Evolutionary conservation across 129 eudicot species (phyloP), one percentile per base, ranked within the genome.

Genomic region (Flaveria bidentis): DNA sequence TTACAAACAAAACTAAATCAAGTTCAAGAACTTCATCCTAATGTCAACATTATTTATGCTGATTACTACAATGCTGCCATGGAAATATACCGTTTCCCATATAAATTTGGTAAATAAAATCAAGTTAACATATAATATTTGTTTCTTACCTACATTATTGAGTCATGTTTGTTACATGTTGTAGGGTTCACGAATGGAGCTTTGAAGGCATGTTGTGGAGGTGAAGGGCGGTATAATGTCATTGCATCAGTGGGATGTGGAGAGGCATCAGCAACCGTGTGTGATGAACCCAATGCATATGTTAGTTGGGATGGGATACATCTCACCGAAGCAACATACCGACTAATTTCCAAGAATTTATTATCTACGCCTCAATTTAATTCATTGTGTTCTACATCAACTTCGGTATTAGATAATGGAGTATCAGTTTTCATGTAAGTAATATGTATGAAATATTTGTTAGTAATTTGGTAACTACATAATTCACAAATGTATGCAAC

Each of bases 31-130:
- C 68, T 75, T 71, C 78, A 82, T 53, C 89, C 92, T 16, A 28
- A 82, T 25, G 85, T 60, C 65, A 77, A 1, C 53, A 78, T 88
- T 30, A 75, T 81, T n/a, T 85, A 88, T 6, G 92, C 86, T 0
- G 87, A 88, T 65, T 85, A 88, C 68, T 88, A 85, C 76, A 72
- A 78, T 10, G 87, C 85, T 41, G 89, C 87, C 2, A 60, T 73
- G 79, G 69, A 51, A 69, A 57, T 88, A 36, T 88, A 69, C 44
- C 67, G 12, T 1, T 74, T 78, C 22, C 92, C 92, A 10, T 13
- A 18, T 0, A 47, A 80, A 69, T 85, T 15, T 51, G 92, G 92
- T 88, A 85, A 50, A 53, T 25, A 0, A 46, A 44, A 1, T 10
- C 2, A 18, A 44, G 5, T 13, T 13, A 22, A 0, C 11, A 26